Evolutionary conservation across 371 early-diverging fungal species (phyloP).

Genomic region (Entomophthora muscae): DNA sequence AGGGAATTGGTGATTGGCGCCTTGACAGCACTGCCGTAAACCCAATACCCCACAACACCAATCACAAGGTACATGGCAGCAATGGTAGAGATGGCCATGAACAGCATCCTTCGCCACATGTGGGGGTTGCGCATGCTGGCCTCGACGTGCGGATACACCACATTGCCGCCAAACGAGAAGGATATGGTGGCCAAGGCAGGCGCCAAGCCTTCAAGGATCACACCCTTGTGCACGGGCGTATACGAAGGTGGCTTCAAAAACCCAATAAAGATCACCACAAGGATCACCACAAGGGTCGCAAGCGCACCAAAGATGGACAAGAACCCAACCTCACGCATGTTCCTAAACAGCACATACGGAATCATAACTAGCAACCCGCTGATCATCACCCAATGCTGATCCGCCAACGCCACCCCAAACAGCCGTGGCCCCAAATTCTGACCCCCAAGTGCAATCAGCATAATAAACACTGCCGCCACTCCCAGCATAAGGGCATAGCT

Average conservation of each 20-base stretch:
- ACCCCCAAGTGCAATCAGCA: slow-evolving; percentile 26
- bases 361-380: not conserved
- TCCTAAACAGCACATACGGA: not conserved
- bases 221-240: slow-evolving; percentile 3
- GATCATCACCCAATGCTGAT: not conserved
- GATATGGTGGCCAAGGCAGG: slow-evolving; percentile 34
- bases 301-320: slow-evolving; percentile 26
- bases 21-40: slow-evolving; percentile 42
- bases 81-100: slow-evolving; percentile 46
- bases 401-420: not conserved
- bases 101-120: slow-evolving; percentile 48
- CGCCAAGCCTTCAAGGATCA: slow-evolving; percentile 3
- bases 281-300: slow-evolving; percentile 26
- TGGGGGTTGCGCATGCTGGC: slow-evolving; percentile 32
- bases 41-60: slow-evolving; percentile 61
- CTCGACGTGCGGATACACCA: slow-evolving; percentile 39
- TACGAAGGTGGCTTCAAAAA: slow-evolving; percentile 12
- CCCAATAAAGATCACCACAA: slow-evolving; percentile 19
- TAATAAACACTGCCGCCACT: slow-evolving; percentile 30
- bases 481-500: slow-evolving; percentile 36
- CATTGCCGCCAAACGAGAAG: slow-evolving; percentile 61
- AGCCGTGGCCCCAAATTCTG: too few relatives aligned
- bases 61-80: slow-evolving; percentile 50
- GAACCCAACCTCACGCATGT: slow-evolving; percentile 10
- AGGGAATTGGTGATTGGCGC: slow-evolving; percentile 53